phyloP scores from a whole-genome alignment of 2,329 filamentous ascomycete species.

The Diaporthe batatas region DNA sequence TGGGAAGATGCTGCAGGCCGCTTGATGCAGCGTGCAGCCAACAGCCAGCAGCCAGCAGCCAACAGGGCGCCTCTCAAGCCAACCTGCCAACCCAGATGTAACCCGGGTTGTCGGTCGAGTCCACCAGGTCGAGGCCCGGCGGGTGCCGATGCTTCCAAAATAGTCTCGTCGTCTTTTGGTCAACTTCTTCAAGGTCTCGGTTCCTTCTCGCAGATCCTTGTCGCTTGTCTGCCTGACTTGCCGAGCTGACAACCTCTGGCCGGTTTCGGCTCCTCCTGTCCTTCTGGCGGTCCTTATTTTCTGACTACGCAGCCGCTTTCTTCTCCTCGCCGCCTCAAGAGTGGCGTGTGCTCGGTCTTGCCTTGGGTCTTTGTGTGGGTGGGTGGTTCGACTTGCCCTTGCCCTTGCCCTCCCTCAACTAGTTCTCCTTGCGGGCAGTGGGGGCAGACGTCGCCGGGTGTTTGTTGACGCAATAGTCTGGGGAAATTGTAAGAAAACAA shows the following conservation, averaged over 20 bases:
- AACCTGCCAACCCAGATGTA: conserved; percentile 29
- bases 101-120: conserved; percentile 11
- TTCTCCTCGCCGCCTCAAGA: not conserved
- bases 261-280: conserved; percentile 6
- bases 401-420: too few relatives aligned
- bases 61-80: conserved; percentile 20
- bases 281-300: not conserved
- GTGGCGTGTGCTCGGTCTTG: not conserved
- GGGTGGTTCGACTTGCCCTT: too few relatives aligned
- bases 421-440: conserved; percentile 15
- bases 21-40: conserved; percentile 13
- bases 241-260: not conserved
- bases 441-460: conserved; percentile 8
- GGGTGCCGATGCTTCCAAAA: conserved; percentile 24
- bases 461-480: conserved; percentile 32
- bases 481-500: conserved; percentile 9
- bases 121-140: conserved; percentile 18
- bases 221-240: not conserved
- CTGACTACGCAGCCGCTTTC: conserved; percentile 7
- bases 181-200: not conserved
- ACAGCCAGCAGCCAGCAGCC: not conserved
- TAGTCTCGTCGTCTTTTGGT: not conserved
- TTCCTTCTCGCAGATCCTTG: conserved; percentile 18
- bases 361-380: conserved; percentile 1
- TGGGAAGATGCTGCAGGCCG: conserved; percentile 12